Evolutionary conservation across 495 filamentous ascomycete species (phyloP), one percentile per base, ranked within the genome.

Genomic region (Annulohypoxylon maeteangense): DNA sequence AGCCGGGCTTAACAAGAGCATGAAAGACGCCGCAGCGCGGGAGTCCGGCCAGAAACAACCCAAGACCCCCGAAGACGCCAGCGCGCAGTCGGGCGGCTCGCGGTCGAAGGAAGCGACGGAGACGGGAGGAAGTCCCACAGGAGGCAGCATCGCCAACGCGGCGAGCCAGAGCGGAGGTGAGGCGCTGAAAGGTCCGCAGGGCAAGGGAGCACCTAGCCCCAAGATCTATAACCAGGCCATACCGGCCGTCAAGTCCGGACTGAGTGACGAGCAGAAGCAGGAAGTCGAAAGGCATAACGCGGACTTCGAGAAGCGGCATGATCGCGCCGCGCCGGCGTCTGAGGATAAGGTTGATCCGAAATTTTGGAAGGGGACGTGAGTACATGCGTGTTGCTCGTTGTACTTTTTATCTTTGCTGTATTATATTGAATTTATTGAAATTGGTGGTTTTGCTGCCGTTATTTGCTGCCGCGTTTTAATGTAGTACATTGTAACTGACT

Each of bases 221-320:
- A 85, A 84, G 75, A 82, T 87, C 57, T 67, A 74, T 62, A 84
- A 82, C 58, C 76, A 76, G 16, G 75, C 74, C 34, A 70, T 81
- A 1, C 79, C 79, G 5, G 81, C 76, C 1, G 50, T 62, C 8
- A 70, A 76, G 14, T 55, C 74, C n/a, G 75, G 79, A 8, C 70
- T 84, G 70, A 81, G 73, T 44, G 61, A 81, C 36, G 83, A 81
- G 63, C 81, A 86, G 75, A 74, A 84, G 73, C 76, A 74, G 60
- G 84, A 87, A 74, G 84, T 86, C 57, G 81, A 85, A 63, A 65
- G 75, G 74, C 84, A 86, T 76, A 87, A 87, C 59, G 40, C 44
- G 27, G 83, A 85, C 12, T 87, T 86, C 77, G 84, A 86, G 67
- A 64, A 78, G 48, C 81, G 83, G 50, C 80, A 85, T 47, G 84